Evolutionary conservation across 2,329 filamentous ascomycete genomes (phyloP), one percentile per base, ranked within the genome.

Genomic region (Calonectria crousiana): DNA sequence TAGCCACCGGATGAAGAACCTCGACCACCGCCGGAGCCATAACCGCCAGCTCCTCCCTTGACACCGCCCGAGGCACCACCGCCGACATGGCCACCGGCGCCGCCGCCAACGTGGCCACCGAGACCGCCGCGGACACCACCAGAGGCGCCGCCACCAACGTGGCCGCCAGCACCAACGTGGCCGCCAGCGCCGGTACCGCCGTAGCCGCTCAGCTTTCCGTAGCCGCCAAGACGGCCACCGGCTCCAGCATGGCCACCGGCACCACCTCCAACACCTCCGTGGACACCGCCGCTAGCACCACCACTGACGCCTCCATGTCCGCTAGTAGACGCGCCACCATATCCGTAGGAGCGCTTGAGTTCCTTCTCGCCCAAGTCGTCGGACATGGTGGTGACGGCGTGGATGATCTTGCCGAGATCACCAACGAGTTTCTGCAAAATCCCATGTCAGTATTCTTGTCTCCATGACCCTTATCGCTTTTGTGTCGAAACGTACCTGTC

Each of bases 341-440:
- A 41, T 6, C 56, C 56, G 34, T 62, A 62, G 32, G 36, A 38
- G 36, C 56, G 56, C 36, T 38, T 62, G 56, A 62, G 56, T 62
- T 62, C 56, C 16, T 62, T 23, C 23, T 26, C 30, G 4, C 28
- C 34, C n/a, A 62, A 16, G 56, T 62, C 56, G n/a, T 62, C 56
- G 4, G 56, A 62, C 56, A 62, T 38, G 56, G 13, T 62, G 23
- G 56, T 41, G 34, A 62, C 56, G 34, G 26, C 23, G 18, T 62
- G 23, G 36, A 62, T 62, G n/a, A 62, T 62, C 56, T 62, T 62
- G 34, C 56, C 18, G 23, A 62, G 56, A 41, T 62, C 56, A 18
- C 56, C 56, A 11, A 62, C 56, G 23, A 62, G 56, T 62, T 62
- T 62, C 56, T 62, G 36, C 2, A 11, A 34, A n/a, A n/a, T n/a